These are phyloP conservation scores for Wickerhamiella australiensis DNA, from an alignment of 805 yeast genomes.

Conservation along the genomic window DNA sequence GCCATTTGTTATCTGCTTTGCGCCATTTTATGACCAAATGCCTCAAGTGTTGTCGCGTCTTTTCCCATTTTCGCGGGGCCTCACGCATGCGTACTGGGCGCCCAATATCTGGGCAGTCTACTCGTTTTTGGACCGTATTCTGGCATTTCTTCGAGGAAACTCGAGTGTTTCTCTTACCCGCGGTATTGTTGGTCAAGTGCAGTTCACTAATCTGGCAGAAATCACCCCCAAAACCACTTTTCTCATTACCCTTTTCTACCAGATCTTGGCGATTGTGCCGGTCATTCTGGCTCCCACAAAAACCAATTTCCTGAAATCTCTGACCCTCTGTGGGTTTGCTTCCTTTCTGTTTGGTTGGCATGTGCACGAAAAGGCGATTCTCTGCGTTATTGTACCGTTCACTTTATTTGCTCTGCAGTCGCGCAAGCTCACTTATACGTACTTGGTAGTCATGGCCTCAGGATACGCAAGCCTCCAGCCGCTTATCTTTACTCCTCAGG, in stretches of 20 bases:
- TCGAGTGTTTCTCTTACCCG: conserved; percentile 45
- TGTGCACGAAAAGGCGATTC: conserved; percentile 95
- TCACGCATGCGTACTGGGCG: conserved; percentile 98
- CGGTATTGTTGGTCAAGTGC: conserved; percentile 87
- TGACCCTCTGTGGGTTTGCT: conserved; percentile 82
- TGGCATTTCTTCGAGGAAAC: conserved; percentile 29
- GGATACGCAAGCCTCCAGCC: conserved; percentile 88
- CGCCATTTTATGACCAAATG: conserved; percentile 59
- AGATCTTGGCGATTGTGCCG: conserved; percentile 64
- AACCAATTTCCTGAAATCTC: conserved; percentile 66
- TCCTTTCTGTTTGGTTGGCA: conserved; percentile 97
- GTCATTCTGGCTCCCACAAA: conserved; percentile 49
- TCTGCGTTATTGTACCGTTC: conserved; percentile 78
- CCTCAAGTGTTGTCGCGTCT: conserved; percentile 56
- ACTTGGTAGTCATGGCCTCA: conserved; percentile 57
- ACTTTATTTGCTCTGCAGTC: conserved; percentile 63
- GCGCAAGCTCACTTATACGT: conserved; percentile 57
- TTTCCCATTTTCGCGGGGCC: conserved; percentile 88
- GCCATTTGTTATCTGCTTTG: conserved; percentile 59
- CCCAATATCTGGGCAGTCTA: conserved; percentile 96
- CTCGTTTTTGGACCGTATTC: conserved; percentile 63
- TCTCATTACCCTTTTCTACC: conserved; percentile 71
- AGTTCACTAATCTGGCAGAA: conserved; percentile 67
- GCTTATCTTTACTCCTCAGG: conserved; percentile 64
- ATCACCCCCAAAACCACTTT: conserved; percentile 71